Evolutionary conservation across 805 yeast species (phyloP), one percentile per base, ranked within the genome.

Genomic region (Pichia gijzeniarum): DNA sequence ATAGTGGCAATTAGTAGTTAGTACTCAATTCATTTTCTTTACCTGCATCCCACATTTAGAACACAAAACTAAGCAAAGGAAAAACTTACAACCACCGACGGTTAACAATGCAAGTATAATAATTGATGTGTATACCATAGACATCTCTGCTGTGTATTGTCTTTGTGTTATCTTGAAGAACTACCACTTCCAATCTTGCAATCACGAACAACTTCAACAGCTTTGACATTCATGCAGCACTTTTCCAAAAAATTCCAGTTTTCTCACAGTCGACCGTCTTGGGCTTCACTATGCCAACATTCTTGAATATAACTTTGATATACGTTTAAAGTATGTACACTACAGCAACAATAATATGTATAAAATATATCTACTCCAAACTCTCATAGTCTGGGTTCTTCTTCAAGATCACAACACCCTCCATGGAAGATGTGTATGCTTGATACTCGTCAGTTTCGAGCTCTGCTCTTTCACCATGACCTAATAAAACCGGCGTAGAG

Each of bases 381-480:
- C 79, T 87, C 72, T 80, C 75, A 61, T 71, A 82, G 52, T 87
- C 95, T 6, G 95, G 95, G 58, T 90, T 87, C 72, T 93, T 91
- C 71, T 77, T 86, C 63, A 93, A 74, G 51, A 93, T 87, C 35
- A 91, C 98, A 52, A 93, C 77, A 41, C 99, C 99, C 64, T 93
- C 99, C 53, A 93, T 72, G 37, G 90, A 77, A 47, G 80, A 76
- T 10, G 93, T 77, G 55, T 88, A 74, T 49, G 95, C 80, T 50
- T 86, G 73, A 68, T 90, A 93, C 67, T 93, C 96, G 49, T 89
- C 95, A 56, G 85, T 89, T 62, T 95, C 99, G 54, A 93, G 72
- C 65, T 93, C 99, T 0, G 99, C 99, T 51, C 97, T 76, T 65
- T 93, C 99, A 37, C 98, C 98, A 56, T 82, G 81, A 35, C 93